Percentiles rank a stretch among this genome's conserved stretches.
These are phyloP conservation scores for Pseudognaphalium luteoalbum DNA, from an alignment of 129 eudicot genomes.

Conservation along the genomic window DNA sequence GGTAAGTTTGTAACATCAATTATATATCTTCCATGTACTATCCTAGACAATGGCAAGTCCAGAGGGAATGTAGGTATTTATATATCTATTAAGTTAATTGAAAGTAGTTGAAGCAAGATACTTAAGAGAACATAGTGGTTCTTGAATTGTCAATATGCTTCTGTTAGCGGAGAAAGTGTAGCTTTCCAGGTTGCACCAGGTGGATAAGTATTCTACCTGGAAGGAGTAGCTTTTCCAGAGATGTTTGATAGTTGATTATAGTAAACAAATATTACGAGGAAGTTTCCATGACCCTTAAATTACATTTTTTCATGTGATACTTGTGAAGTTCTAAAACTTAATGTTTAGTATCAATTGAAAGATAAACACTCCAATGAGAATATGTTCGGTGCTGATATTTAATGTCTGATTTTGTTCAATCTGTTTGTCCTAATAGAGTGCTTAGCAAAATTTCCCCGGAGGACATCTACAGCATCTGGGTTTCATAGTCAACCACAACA, in stretches of 20 bases:
- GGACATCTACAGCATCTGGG: constrained; percentile 22
- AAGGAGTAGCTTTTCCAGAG: too few relatives aligned
- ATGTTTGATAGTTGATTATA: not conserved
- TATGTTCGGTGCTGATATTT: not conserved
- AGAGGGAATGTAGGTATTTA: not conserved
- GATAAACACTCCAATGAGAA: too few relatives aligned
- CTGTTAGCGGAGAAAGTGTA: not conserved
- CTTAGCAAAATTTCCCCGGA: constrained; percentile 21
- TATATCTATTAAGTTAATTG: not conserved
- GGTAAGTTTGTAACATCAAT: constrained; percentile 13
- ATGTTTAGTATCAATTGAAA: too few relatives aligned
- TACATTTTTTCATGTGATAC: too few relatives aligned
- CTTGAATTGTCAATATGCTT: not conserved
- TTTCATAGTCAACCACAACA: constrained; percentile 21
- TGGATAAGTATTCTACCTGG: too few relatives aligned
- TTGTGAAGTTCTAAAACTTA: too few relatives aligned
- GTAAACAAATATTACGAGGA: not conserved
- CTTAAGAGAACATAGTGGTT: not conserved
- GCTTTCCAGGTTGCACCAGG: too few relatives aligned
- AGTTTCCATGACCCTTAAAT: too few relatives aligned
- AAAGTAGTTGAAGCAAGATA: not conserved
- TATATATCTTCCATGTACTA: not conserved
- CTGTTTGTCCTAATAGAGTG: constrained; percentile 10
- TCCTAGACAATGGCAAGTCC: not conserved
- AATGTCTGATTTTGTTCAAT: constrained; percentile 10